Evolutionary conservation across 2,329 filamentous ascomycete species (phyloP), one percentile per base, ranked within the genome.

Genomic region (Talaromyces amestolkiae): DNA sequence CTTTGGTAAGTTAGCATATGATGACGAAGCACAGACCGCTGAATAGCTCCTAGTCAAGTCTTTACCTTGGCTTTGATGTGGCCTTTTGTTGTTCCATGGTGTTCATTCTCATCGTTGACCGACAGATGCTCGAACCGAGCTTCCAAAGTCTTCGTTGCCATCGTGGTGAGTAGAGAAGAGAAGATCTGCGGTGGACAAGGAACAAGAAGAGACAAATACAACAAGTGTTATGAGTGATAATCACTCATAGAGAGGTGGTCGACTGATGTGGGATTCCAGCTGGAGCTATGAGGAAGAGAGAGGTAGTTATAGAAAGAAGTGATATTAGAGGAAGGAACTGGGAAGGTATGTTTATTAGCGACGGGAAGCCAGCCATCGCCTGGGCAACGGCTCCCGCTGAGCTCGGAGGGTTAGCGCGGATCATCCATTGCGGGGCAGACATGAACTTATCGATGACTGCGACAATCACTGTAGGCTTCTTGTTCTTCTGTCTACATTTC

Each of bases 41-140:
- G 11, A n/a, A 60, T 39, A 27, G 35, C 24, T 10, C 3, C n/a
- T 37, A 10, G n/a, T 31, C 60, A 63, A 37, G 11, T 13, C 17
- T 65, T 56, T 82, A 94, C 93, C 88, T 96, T 96, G 68, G 87
- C 79, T 80, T 96, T 96, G 70, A 76, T 91, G 89, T 31, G 76
- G 69, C 68, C 84, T 84, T 80, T 82, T 68, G 86, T 83, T 63
- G 80, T 80, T 37, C 41, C 51, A 35, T 51, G 43, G 37, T 82
- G 79, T 66, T 92, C 89, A 75, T 94, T 96, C 79, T 97, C 93
- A 75, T 97, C 93, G 72, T 91, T 90, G 68, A 97, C 91, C 22
- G 91, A 90, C 81, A 97, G 87, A 78, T 89, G 89, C 87, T 97
- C 93, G 75, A 98, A 92, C 72, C 91, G 91, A 79, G 91, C 84